Conservation (phyloP, 139 green algal genomes). For the Picochlorum sp. region DNA sequence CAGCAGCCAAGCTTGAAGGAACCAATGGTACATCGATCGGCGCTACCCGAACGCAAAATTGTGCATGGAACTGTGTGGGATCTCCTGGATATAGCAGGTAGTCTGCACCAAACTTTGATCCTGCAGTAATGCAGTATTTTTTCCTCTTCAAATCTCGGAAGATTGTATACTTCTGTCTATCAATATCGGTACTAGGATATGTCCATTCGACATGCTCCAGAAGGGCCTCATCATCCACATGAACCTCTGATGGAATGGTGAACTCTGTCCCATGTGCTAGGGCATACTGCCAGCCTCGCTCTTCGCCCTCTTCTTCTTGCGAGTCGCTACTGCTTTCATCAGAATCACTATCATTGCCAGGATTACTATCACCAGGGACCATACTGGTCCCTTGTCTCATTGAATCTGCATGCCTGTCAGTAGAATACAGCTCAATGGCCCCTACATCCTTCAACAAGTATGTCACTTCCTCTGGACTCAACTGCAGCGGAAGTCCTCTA, state of each 20-base stretch:
- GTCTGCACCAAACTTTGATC: constrained; percentile 74
- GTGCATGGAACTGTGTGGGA: constrained; percentile 63
- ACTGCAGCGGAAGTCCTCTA: constrained; percentile 39
- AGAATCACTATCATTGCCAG: not conserved
- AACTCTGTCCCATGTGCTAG: constrained; percentile 10
- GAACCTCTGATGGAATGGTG: constrained; percentile 10
- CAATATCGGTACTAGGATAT: constrained; percentile 21
- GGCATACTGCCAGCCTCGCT: constrained; percentile 1
- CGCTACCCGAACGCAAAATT: constrained; percentile 53
- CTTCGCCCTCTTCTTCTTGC: constrained; percentile 6
- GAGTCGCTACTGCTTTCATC: constrained; percentile 9
- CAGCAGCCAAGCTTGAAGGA: constrained; percentile 34
- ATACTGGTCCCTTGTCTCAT: not conserved
- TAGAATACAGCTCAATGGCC: not conserved
- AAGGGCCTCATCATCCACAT: not conserved
- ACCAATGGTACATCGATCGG: constrained; percentile 15
- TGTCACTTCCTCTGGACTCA: constrained; percentile 35
- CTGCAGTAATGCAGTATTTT: constrained; percentile 44
- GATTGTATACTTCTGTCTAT: constrained; percentile 28
- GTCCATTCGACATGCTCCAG: constrained; percentile 18
- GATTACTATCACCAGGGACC: not conserved
- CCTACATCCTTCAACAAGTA: constrained; percentile 27
- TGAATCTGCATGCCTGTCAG: not conserved
- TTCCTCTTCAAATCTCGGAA: constrained; percentile 26
- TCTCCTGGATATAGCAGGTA: constrained; percentile 68